Percentiles rank a stretch among this genome's conserved stretches.
These are phyloP conservation scores for Aspergillus nanangensis DNA, from an alignment of 495 filamentous ascomycete species.

Conservation along the genomic window DNA sequence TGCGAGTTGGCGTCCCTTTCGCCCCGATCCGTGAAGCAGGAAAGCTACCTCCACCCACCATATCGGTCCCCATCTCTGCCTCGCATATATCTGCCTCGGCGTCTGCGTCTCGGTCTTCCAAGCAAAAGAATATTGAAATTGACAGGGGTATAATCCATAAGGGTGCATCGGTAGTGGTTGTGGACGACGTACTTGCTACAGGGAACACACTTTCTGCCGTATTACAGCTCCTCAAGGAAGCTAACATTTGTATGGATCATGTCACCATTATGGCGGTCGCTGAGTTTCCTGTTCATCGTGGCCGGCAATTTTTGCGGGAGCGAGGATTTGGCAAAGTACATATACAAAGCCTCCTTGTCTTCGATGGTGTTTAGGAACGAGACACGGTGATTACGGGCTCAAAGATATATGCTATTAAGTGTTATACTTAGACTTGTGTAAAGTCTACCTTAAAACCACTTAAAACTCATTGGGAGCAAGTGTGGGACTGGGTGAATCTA, in stretches of 20 bases:
- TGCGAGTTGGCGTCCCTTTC: conserved; percentile 41
- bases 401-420: too few relatives aligned
- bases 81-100: conserved; percentile 55
- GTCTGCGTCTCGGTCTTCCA: conserved; percentile 17
- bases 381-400: too few relatives aligned
- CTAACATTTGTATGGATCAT: conserved; percentile 37
- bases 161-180: conserved; percentile 49
- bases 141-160: conserved; percentile 37
- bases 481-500: too few relatives aligned
- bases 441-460: too few relatives aligned
- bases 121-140: conserved; percentile 50
- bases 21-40: conserved; percentile 53
- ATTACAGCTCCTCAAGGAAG: conserved; percentile 46
- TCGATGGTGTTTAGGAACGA: conserved; percentile 22
- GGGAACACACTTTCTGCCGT: conserved; percentile 57
- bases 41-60: conserved; percentile 55
- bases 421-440: too few relatives aligned
- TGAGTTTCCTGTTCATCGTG: conserved; percentile 59
- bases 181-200: conserved; percentile 63
- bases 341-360: conserved; percentile 57
- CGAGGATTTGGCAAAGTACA: conserved; percentile 52
- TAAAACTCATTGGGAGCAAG: too few relatives aligned
- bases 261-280: conserved; percentile 54
- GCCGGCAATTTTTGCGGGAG: conserved; percentile 46
- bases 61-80: conserved; percentile 43